These are phyloP conservation scores for Chaetomiaceae sp. DNA, from an alignment of 2,329 filamentous ascomycete species.

Conservation along the genomic window DNA sequence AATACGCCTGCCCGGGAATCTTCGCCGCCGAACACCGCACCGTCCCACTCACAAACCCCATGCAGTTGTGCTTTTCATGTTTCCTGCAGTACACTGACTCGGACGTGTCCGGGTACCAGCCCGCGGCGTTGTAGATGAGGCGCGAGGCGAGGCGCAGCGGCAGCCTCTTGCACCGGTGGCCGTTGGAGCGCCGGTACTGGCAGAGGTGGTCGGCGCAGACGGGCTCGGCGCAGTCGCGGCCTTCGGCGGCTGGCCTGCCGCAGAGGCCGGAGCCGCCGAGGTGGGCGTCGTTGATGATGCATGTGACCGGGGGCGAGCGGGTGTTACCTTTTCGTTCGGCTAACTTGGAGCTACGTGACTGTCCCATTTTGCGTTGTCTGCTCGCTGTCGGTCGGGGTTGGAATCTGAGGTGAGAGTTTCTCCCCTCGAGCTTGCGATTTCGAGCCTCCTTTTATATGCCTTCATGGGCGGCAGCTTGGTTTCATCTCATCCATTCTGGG, in stretches of 20 bases:
- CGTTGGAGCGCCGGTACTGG: background rate
- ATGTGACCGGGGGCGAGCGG: background rate
- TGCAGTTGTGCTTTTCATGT: slow-evolving; percentile 9
- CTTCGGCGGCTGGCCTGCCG: background rate
- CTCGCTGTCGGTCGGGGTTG: background rate
- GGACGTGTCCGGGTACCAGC: background rate
- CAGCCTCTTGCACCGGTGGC: background rate
- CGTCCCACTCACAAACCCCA: background rate
- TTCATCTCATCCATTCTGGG: background rate
- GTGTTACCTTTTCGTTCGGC: background rate
- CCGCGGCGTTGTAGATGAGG: background rate
- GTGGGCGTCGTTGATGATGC: slow-evolving; percentile 8
- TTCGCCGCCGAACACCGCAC: background rate
- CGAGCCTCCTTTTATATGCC: background rate
- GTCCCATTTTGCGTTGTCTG: background rate
- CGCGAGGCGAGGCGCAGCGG: slow-evolving; percentile 1
- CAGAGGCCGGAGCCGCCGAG: background rate
- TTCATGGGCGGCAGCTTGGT: background rate
- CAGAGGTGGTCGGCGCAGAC: slow-evolving; percentile 9
- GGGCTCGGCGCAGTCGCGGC: background rate
- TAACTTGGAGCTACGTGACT: too few relatives aligned
- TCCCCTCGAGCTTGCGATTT: background rate
- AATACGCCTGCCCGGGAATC: background rate
- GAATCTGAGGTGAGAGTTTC: background rate
- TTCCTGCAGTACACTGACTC: slow-evolving; percentile 1